Evolutionary conservation across 2,329 filamentous ascomycete genomes (phyloP).

Genomic region (Botrytis tulipae): DNA sequence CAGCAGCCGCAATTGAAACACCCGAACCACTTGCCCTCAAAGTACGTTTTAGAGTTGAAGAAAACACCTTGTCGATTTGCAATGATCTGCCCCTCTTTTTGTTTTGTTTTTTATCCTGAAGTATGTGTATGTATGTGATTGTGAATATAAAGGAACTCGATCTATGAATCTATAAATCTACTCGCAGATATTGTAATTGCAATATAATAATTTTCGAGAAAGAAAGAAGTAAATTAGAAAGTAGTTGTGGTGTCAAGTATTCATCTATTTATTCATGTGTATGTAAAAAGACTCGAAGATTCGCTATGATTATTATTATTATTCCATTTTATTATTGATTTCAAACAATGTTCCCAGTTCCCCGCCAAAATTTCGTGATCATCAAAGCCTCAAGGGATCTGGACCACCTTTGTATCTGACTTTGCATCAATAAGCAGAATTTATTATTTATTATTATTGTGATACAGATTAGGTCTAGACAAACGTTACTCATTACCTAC

Average conservation of each 20-base stretch:
- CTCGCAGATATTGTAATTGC: background rate
- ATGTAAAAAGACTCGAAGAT: background rate
- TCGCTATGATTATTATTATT: constrained; percentile 19
- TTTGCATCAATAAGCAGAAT: constrained; percentile 6
- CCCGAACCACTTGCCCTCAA: constrained; percentile 72
- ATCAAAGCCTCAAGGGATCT: constrained; percentile 26
- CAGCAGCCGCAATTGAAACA: constrained; percentile 69
- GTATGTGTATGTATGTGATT: background rate
- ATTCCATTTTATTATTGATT: constrained; percentile 25
- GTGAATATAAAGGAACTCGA: background rate
- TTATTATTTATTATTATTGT: background rate
- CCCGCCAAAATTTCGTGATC: constrained; percentile 28
- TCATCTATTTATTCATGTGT: background rate
- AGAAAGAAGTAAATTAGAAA: constrained; percentile 18
- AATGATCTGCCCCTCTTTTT: background rate
- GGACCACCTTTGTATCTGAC: constrained; percentile 14
- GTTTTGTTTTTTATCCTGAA: background rate
- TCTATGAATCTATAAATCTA: background rate
- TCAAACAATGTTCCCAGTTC: constrained; percentile 26
- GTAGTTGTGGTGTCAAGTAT: background rate
- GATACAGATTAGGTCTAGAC: background rate
- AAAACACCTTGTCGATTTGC: constrained; percentile 81
- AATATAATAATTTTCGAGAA: background rate
- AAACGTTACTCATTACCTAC: background rate
- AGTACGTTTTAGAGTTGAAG: constrained; percentile 73